Evolutionary conservation across 2,329 filamentous ascomycete species (phyloP), one percentile per base, ranked within the genome.

Genomic region (Sporothrix humicola): DNA sequence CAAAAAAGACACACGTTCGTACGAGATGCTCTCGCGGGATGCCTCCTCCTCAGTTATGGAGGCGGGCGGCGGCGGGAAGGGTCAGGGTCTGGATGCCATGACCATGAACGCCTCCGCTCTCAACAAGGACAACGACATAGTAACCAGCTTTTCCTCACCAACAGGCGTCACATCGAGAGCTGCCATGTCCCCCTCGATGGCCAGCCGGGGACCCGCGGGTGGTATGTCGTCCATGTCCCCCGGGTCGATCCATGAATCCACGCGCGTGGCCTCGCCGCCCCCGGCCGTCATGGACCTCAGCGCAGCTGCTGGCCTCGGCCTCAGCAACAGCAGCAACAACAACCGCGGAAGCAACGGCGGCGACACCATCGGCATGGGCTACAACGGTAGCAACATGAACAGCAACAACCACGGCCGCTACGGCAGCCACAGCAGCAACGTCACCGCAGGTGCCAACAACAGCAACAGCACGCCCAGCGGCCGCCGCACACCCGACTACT

Each of bases 21-120:
- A 95, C 85, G 93, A 95, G 86, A 94, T 95, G 92, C 90, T 95
- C 78, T 88, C 87, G 77, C 85, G 84, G 81, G 87, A 88, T 78
- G 71, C 69, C 72, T 75, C 75, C 13, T 72, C 72, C 42, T 54
- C 54, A 13, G 65, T 79, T 78, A 17, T 73, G 44, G 63, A 52
- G 81, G 68, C 72, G 17, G 74, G 73, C 37, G 42, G 54, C n/a
- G 61, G 61, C 10, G 61, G 42, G 23, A 12, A 12, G 23, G 42
- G 61, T 37, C 54, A 56, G 26, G 15, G 26, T 17, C 10, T 66
- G 44, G 26, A 58, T 52, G 52, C 65, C 54, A 48, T 46, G 31
- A 42, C 71, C 37, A 54, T 37, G 44, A 37, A 37, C 31, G 44
- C 71, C 59, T 54, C 72, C 52, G 54, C 58, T 13, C 48, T 61